Conservation (phyloP, 2,329 filamentous ascomycete species). For the Monilinia fructicola region DNA sequence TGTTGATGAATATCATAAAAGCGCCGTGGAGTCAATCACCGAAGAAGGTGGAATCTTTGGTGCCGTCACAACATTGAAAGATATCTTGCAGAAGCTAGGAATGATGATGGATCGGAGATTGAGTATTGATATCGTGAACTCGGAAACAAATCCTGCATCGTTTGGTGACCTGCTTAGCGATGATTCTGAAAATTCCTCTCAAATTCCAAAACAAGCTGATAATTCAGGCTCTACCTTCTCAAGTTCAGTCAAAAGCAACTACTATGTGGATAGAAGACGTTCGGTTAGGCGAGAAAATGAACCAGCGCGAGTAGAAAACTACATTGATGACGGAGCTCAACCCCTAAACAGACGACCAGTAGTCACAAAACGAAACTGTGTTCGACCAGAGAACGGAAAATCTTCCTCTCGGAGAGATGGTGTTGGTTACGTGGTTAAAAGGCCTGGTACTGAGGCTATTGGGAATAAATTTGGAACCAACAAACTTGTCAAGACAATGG, state of each 20-base stretch:
- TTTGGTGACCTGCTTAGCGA: not conserved
- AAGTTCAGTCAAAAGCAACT: not conserved
- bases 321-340: not conserved
- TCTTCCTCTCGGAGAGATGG: not conserved
- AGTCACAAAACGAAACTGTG: not conserved
- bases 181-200: not conserved
- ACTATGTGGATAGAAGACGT: not conserved
- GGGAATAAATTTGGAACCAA: not conserved
- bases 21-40: constrained; percentile 38
- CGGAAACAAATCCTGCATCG: not conserved
- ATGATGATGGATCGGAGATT: not conserved
- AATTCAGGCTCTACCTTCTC: too few relatives aligned
- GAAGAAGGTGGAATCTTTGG: constrained; percentile 43
- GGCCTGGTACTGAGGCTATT: not conserved
- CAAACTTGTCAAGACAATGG: not conserved
- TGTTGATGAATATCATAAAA: constrained; percentile 35
- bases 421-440: not conserved
- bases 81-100: not conserved
- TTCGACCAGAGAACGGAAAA: not conserved
- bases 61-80: constrained; percentile 33
- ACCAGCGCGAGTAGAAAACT: not conserved
- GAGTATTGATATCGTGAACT: not conserved
- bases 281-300: not conserved
- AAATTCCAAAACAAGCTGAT: not conserved
- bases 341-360: not conserved